These are phyloP conservation scores for Teratosphaeria gauchensis DNA, from an alignment of 2,329 filamentous ascomycete genomes.

Conservation along the genomic window DNA sequence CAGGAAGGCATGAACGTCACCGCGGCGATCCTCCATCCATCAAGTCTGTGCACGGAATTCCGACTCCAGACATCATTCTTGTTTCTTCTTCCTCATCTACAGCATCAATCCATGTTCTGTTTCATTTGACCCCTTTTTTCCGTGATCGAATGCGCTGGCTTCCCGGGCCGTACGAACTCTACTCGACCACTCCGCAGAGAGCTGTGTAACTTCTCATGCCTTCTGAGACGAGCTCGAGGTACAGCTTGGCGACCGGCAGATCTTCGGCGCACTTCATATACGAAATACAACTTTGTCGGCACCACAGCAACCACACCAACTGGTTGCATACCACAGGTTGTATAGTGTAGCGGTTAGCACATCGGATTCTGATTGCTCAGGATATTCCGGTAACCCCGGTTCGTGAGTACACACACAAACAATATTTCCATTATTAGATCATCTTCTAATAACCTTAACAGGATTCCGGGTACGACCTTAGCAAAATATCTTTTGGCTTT, in stretches of 20 bases:
- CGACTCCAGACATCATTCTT: not conserved
- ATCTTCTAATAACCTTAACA: no score
- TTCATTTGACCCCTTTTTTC: no score
- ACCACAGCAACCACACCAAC: not conserved
- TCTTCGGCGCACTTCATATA: not conserved
- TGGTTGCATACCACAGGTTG: not conserved
- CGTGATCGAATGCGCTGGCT: no score
- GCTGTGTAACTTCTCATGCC: no score
- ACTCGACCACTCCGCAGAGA: no score
- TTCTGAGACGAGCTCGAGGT: no score
- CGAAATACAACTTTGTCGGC: not conserved
- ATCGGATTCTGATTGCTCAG: slow-evolving; percentile 4
- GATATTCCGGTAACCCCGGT: slow-evolving; percentile 5
- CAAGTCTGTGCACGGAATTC: not conserved
- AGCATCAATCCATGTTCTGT: no score
- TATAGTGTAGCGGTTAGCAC: slow-evolving; percentile 6
- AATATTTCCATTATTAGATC: no score
- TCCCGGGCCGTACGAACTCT: no score
- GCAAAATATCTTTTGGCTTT: not conserved
- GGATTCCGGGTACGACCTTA: slow-evolving; percentile 6
- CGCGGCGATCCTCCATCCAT: not conserved
- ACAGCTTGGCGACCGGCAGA: not conserved
- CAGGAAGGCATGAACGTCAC: not conserved
- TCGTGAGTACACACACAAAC: not conserved
- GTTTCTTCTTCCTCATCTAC: not conserved